These are phyloP conservation scores for Curvularia sp. DNA, from an alignment of 2,329 filamentous ascomycete species.

Conservation along the genomic window DNA sequence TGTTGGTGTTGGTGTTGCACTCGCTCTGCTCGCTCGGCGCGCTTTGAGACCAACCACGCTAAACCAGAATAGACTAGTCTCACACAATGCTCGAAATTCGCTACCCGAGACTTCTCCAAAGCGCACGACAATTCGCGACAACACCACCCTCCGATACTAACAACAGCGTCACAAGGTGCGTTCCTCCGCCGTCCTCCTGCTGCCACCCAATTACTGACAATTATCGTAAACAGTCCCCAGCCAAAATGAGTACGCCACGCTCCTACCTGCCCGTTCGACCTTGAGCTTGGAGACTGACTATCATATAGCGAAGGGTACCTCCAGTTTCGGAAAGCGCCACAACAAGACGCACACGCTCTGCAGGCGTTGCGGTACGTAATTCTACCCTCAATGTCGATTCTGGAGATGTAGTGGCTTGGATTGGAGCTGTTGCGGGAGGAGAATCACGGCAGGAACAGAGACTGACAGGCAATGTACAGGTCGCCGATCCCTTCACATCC, in stretches of 20 bases:
- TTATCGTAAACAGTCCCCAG: slow-evolving; percentile 52
- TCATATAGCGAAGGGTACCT: slow-evolving; percentile 72
- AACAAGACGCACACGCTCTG: slow-evolving; percentile 99
- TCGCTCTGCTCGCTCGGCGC: slow-evolving; percentile 1
- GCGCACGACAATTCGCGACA: slow-evolving; percentile 29
- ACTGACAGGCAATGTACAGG: slow-evolving; percentile 61
- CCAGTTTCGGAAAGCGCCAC: slow-evolving; percentile 81
- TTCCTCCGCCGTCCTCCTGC: slow-evolving; percentile 7
- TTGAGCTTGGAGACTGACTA: slow-evolving; percentile 54
- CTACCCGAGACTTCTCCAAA: slow-evolving; percentile 14
- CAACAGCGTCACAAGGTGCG: slow-evolving; percentile 50
- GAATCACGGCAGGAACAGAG: slow-evolving; percentile 32
- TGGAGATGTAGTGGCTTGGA: slow-evolving; percentile 16
- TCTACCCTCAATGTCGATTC: slow-evolving; percentile 16
- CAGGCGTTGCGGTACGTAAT: slow-evolving; percentile 92
- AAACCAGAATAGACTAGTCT: slow-evolving; percentile 16
- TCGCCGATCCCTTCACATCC: slow-evolving; percentile 97
- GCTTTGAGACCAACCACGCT: slow-evolving; percentile 3
- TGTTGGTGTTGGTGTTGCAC: slow-evolving; percentile 4
- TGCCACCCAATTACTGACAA: slow-evolving; percentile 30
- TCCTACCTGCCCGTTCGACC: slow-evolving; percentile 31
- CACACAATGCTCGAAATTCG: slow-evolving; percentile 22
- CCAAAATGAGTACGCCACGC: slow-evolving; percentile 65
- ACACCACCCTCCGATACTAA: slow-evolving; percentile 42
- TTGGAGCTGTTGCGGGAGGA: slow-evolving; percentile 7